phyloP scores from a whole-genome alignment of 768 basidiomycete genomes.

The Amanita phalloides region DNA sequence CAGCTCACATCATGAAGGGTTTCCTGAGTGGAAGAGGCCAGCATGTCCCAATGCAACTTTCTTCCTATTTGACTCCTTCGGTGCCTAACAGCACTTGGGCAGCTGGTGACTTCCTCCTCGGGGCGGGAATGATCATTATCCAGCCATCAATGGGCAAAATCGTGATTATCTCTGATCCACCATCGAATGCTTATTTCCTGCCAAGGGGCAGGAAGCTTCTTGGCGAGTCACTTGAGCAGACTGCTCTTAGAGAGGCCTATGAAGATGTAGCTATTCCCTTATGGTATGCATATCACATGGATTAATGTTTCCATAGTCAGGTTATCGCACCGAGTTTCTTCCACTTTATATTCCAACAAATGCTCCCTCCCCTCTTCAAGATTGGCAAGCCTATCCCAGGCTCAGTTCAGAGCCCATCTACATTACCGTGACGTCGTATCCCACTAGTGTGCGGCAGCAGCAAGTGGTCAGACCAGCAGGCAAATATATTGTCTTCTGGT shows the following conservation, averaged over 20 bases:
- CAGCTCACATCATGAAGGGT: constrained; percentile 1
- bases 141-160: constrained; percentile 45
- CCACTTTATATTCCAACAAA: constrained; percentile 30
- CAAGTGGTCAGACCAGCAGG: constrained; percentile 18
- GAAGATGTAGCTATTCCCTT: constrained; percentile 39
- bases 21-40: neutral
- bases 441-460: constrained; percentile 5
- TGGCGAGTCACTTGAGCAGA: constrained; percentile 48
- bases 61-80: constrained; percentile 26
- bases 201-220: constrained; percentile 58
- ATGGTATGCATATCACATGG: neutral
- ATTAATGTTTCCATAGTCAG: constrained; percentile 25
- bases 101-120: constrained; percentile 42
- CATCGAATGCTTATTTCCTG: constrained; percentile 38
- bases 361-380: constrained; percentile 28
- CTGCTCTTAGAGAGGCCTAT: constrained; percentile 54
- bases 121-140: constrained; percentile 53
- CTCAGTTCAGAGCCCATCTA: constrained; percentile 35
- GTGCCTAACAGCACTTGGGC: constrained; percentile 37
- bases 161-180: constrained; percentile 35
- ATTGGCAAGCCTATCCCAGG: constrained; percentile 2
- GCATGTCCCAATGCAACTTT: constrained; percentile 13
- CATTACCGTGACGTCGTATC: constrained; percentile 22
- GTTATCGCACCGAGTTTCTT: constrained; percentile 35
- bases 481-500: constrained; percentile 48